These are phyloP conservation scores for Microbotryum lychnidis-dioicae DNA, from an alignment of 1,284 basidiomycete genomes.

Conservation along the genomic window DNA sequence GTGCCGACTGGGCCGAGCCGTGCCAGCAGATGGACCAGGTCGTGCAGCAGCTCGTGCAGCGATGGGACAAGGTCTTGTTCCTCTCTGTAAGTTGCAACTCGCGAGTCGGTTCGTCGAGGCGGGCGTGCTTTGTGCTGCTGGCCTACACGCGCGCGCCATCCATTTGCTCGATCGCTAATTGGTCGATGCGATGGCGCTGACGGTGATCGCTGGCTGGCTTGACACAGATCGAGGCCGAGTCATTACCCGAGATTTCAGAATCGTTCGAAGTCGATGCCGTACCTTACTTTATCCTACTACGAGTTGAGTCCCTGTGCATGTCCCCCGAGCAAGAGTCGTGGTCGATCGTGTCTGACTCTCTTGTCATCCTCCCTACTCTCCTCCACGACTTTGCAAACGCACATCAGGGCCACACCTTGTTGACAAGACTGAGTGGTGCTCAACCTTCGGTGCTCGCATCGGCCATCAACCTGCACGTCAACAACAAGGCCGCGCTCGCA, in stretches of 20 bases:
- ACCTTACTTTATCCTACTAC: constrained; percentile 74
- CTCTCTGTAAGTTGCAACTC: constrained; percentile 34
- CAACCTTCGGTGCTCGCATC: constrained; percentile 63
- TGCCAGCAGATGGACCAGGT: constrained; percentile 74
- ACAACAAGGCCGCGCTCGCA: constrained; percentile 34
- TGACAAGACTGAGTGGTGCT: constrained; percentile 71
- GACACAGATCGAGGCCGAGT: constrained; percentile 78
- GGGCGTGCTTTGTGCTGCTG: constrained; percentile 47
- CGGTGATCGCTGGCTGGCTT: too few relatives aligned
- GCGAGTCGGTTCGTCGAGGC: constrained; percentile 45
- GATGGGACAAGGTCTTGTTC: constrained; percentile 22
- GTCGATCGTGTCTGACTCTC: constrained; percentile 53
- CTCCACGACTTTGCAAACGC: constrained; percentile 1
- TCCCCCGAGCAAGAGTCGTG: constrained; percentile 61
- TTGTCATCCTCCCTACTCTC: background rate
- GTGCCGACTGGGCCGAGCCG: constrained; percentile 85
- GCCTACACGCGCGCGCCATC: constrained; percentile 53
- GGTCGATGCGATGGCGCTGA: too few relatives aligned
- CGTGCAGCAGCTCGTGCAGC: constrained; percentile 19
- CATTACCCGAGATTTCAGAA: constrained; percentile 78
- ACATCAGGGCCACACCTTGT: constrained; percentile 75
- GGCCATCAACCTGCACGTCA: constrained; percentile 51
- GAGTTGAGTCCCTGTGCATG: constrained; percentile 74
- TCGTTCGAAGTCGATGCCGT: constrained; percentile 89
- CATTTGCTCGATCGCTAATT: constrained; percentile 50